Evolutionary conservation across 441 rosid species (phyloP).

Genomic region (Rhodomyrtus psidioides): DNA sequence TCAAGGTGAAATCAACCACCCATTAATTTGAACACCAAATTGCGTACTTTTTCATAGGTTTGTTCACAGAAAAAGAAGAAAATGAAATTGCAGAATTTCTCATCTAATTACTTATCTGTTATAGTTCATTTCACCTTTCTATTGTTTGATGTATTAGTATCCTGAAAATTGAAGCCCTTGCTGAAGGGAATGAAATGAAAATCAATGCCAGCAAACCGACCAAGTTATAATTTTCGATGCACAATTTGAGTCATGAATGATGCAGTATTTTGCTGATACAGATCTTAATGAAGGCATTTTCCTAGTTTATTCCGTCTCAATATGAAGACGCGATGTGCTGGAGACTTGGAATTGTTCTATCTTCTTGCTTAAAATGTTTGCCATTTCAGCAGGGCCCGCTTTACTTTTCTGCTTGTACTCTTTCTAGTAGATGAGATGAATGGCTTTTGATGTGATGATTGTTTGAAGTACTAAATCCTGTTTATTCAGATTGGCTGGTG

Average conservation of each 20-base stretch:
- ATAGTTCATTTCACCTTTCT: not conserved
- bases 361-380: not conserved
- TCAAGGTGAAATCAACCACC: slow-evolving; percentile 32
- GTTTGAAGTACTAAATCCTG: not conserved
- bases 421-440: not conserved
- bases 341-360: not conserved
- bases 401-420: not conserved
- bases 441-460: not conserved
- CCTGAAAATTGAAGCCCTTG: not conserved
- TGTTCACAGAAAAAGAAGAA: not conserved
- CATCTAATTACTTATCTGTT: not conserved
- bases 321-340: not conserved
- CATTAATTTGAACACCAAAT: not conserved
- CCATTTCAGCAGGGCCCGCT: not conserved
- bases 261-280: not conserved
- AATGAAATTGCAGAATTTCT: not conserved
- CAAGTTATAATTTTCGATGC: not conserved
- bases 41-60: not conserved
- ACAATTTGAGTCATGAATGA: not conserved
- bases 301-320: not conserved
- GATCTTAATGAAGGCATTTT: not conserved
- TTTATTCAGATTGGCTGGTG: slow-evolving; percentile 58
- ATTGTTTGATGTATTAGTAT: not conserved
- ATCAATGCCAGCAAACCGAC: not conserved
- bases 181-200: not conserved